These are phyloP conservation scores for Exophiala viscosa DNA, from an alignment of 2,329 filamentous ascomycete species.

Conservation along the genomic window DNA sequence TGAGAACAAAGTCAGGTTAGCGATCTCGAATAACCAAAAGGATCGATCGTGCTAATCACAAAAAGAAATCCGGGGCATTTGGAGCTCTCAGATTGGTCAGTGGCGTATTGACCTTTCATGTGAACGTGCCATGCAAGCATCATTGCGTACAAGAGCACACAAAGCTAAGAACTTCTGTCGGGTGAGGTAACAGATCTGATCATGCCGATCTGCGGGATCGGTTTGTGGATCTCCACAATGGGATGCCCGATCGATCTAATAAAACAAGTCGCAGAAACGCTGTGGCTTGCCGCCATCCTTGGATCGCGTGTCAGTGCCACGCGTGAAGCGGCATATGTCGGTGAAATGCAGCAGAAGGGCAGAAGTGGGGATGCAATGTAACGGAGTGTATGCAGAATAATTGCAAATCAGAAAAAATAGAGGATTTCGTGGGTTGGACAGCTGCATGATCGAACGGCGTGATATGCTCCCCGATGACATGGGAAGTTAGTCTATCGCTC, in stretches of 20 bases:
- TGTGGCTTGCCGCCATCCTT: background rate
- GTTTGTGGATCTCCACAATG: slow-evolving; percentile 7
- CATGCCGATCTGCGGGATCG: slow-evolving; percentile 8
- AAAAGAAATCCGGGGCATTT: background rate
- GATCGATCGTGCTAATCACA: no score
- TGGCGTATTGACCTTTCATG: no score
- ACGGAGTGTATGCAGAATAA: no score
- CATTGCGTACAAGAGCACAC: background rate
- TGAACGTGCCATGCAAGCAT: slow-evolving; percentile 8
- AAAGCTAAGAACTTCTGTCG: background rate
- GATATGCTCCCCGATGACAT: no score
- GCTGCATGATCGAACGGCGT: no score
- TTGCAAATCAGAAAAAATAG: no score
- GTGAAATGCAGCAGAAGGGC: background rate
- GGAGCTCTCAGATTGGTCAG: background rate
- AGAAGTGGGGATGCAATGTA: background rate
- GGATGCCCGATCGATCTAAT: slow-evolving; percentile 9
- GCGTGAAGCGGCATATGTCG: no score
- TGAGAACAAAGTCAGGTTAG: no score
- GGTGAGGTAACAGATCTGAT: slow-evolving; percentile 7
- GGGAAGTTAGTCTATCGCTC: no score
- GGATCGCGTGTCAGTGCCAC: no score
- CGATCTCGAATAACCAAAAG: no score
- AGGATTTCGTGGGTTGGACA: no score
- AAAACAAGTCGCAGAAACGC: background rate